Evolutionary conservation across 768 basidiomycete species (phyloP).

Genomic region (Leccinum boreale): DNA sequence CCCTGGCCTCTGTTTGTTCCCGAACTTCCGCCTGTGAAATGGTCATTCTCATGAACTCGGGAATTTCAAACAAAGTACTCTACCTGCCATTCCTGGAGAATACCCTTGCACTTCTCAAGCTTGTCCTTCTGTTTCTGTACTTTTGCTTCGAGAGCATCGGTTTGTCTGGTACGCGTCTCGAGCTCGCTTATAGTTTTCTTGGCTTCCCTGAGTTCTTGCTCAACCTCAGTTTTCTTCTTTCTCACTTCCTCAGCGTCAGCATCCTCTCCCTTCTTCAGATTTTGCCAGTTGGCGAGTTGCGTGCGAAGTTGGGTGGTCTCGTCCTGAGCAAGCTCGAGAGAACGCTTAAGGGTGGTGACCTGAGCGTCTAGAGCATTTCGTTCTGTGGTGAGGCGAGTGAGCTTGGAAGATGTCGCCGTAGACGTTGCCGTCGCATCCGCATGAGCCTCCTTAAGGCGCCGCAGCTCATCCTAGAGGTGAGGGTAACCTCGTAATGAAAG

Average conservation of each 20-base stretch:
- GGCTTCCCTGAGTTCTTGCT: slow-evolving; percentile 50
- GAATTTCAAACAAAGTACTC: neutral
- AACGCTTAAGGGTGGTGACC: slow-evolving; percentile 51
- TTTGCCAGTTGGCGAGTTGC: slow-evolving; percentile 70
- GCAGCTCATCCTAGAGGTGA: slow-evolving; percentile 35
- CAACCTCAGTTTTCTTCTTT: slow-evolving; percentile 54
- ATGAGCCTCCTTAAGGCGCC: slow-evolving; percentile 46
- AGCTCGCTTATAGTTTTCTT: slow-evolving; percentile 33
- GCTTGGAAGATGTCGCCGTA: slow-evolving; percentile 45
- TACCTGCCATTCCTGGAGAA: slow-evolving; percentile 47
- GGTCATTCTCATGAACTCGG: neutral
- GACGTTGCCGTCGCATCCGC: slow-evolving; percentile 46
- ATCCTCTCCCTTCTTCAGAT: slow-evolving; percentile 60
- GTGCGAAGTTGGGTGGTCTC: slow-evolving; percentile 52
- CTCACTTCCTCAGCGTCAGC: slow-evolving; percentile 53
- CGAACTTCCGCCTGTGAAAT: slow-evolving; percentile 37
- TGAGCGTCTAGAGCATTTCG: slow-evolving; percentile 54
- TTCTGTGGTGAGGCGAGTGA: slow-evolving; percentile 57
- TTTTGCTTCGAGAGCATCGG: slow-evolving; percentile 32
- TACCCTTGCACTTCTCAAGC: slow-evolving; percentile 41
- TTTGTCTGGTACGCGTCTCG: slow-evolving; percentile 23
- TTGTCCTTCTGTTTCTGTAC: slow-evolving; percentile 43
- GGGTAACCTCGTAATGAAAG: neutral
- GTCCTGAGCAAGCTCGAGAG: slow-evolving; percentile 57
- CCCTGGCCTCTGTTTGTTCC: slow-evolving; percentile 35